Conservation (phyloP, 495 filamentous ascomycete genomes). For the Hypoxylon cercidicola region DNA sequence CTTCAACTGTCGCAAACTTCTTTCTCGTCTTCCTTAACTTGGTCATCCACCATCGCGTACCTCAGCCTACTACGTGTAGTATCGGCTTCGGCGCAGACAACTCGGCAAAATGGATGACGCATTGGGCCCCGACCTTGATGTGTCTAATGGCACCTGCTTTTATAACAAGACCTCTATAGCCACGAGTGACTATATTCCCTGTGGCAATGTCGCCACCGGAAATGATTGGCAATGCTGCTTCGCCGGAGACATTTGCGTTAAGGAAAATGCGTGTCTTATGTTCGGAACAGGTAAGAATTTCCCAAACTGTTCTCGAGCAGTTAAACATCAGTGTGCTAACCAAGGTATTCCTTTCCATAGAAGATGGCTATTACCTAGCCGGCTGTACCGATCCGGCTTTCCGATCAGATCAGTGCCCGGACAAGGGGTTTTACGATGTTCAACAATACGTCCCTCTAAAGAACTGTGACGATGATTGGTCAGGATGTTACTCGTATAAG, state of each 20-base stretch:
- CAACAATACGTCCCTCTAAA: conserved; percentile 47
- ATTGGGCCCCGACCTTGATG: conserved; percentile 10
- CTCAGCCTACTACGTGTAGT: conserved; percentile 4
- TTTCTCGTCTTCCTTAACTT: background rate
- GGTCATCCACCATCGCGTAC: background rate
- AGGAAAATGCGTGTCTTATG: conserved; percentile 34
- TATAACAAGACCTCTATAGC: conserved; percentile 13
- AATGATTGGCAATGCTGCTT: conserved; percentile 38
- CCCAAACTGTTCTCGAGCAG: too few species aligned
- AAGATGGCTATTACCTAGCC: conserved; percentile 41
- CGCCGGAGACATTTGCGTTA: conserved; percentile 40
- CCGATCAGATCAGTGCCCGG: conserved; percentile 33
- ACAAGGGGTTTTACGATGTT: conserved; percentile 32
- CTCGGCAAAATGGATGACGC: conserved; percentile 24
- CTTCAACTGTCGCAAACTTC: background rate
- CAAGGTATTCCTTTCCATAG: conserved; percentile 8
- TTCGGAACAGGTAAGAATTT: conserved; percentile 20
- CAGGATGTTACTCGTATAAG: conserved; percentile 27
- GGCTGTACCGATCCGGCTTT: conserved; percentile 46
- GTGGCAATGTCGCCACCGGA: conserved; percentile 50
- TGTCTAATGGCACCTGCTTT: conserved; percentile 54
- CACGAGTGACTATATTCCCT: conserved; percentile 45
- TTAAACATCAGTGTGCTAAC: background rate
- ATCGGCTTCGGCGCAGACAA: conserved; percentile 3
- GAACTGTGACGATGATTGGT: conserved; percentile 38